Base-by-base conservation (phyloP, 768 basidiomycete species). In the Podaxis sp. region DNA sequence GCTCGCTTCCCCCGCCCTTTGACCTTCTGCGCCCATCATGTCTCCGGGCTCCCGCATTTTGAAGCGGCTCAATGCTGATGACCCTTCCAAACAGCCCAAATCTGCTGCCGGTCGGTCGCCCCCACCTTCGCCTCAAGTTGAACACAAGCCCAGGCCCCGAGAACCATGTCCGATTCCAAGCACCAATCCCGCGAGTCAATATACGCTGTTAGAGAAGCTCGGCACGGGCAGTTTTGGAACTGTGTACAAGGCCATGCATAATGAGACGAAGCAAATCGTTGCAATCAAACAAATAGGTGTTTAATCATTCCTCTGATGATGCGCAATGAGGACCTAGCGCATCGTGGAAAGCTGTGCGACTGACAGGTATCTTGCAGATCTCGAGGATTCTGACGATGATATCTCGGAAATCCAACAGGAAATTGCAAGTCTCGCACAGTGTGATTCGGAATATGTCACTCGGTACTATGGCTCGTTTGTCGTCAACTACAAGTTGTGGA, bases 351-450 rank as follows among this genome's bases (percentile, higher is more conserved):
- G 9, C 24, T 55, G 41, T 43, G 13, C 41, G 9, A 63, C 50
- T 69, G 46, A 57, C 54, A 49, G 38, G 59, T 47, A 29, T 55
- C 58, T 9, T 55, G 11, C 70, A 96, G 96, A 98, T 79, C 81
- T 99, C 63, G 97, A 99, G 75, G 93, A 97, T 75, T 94, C 95
- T 25, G 96, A 98, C 75, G 97, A 99, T 72, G 97, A 98, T 74
- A 98, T 99, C 66, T 88, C 92, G 17, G 97, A 99, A 76, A 99
- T 99, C 54, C 97, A 99, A 72, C 93, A 94, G 73, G 97, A 99
- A 75, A 99, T 99, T 66, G 92, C 95, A 19, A 97, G 93, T 74
- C 83, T 99, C 29, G 93, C 95, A 0, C 92, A 92, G 67, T 96
- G 95, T 77, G 94, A 96, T 73, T 98, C 96, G 4, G 94, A 95